phyloP scores from a whole-genome alignment of 1,284 basidiomycete genomes.

The Pseudozyma sp. region DNA sequence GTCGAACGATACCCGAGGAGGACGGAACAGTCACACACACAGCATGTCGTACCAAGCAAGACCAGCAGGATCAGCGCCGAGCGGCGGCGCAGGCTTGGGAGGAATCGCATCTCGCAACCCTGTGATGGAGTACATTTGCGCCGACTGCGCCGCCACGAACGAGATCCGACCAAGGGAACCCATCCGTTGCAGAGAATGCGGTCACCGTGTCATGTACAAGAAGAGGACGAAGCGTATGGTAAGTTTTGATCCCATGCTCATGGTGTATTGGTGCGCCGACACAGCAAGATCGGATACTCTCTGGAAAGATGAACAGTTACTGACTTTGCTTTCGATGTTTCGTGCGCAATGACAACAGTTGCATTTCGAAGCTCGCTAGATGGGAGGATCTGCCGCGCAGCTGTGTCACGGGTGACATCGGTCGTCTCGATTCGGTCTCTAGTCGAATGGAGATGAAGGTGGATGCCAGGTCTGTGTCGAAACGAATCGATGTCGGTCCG shows the following conservation, averaged over 20 bases:
- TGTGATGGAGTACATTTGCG: constrained; percentile 81
- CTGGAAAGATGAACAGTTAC: neutral
- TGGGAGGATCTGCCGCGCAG: neutral
- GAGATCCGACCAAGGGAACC: constrained; percentile 92
- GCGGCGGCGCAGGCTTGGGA: constrained; percentile 36
- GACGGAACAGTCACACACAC: neutral
- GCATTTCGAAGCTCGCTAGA: constrained; percentile 52
- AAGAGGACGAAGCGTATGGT: constrained; percentile 93
- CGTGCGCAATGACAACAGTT: constrained; percentile 17
- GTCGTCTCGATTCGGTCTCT: too few species aligned
- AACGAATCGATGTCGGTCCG: too few species aligned
- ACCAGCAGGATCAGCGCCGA: constrained; percentile 42
- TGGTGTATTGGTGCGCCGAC: neutral
- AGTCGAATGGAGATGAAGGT: too few species aligned
- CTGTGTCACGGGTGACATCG: too few species aligned
- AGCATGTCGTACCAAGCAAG: constrained; percentile 49
- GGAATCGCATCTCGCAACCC: constrained; percentile 49
- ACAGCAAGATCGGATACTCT: too few species aligned
- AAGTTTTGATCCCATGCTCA: constrained; percentile 69
- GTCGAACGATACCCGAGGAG: neutral
- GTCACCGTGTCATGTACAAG: constrained; percentile 99
- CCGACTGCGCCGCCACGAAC: constrained; percentile 94
- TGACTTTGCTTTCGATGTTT: neutral
- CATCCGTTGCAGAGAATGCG: constrained; percentile 95
- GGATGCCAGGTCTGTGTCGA: too few species aligned